Conservation (phyloP, 495 filamentous ascomycete species). For the Chaetomium tenue region DNA sequence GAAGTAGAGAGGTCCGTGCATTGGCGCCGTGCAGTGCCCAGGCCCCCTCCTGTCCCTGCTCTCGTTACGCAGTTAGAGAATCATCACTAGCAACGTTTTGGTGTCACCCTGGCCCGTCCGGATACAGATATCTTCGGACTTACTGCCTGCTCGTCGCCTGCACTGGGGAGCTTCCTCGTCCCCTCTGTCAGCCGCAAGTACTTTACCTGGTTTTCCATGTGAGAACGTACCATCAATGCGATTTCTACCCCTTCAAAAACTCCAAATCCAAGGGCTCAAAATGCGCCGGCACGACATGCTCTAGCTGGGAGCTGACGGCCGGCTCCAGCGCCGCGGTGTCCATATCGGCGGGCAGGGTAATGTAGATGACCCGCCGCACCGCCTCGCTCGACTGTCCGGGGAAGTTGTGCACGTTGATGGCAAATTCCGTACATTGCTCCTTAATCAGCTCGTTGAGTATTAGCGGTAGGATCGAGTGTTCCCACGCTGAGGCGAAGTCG, state of each 20-base stretch:
- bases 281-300: neutral
- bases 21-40: no score
- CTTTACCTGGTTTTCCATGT: no score
- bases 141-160: no score
- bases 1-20: no score
- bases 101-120: no score
- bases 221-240: constrained; percentile 10
- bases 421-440: constrained; percentile 16
- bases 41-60: no score
- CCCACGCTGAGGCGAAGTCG: constrained; percentile 22
- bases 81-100: no score
- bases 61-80: no score
- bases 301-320: neutral
- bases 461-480: constrained; percentile 3
- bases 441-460: constrained; percentile 9
- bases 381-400: constrained; percentile 14
- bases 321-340: neutral
- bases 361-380: constrained; percentile 15
- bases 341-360: constrained; percentile 1
- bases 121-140: no score
- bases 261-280: neutral
- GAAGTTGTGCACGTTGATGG: constrained; percentile 23
- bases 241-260: neutral
- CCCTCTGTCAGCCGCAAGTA: no score
- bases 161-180: no score